Percentiles rank a stretch among this genome's conserved stretches.
phyloP scores from a whole-genome alignment of 2,329 filamentous ascomycete species.

The Colletotrichum gigasporum region DNA sequence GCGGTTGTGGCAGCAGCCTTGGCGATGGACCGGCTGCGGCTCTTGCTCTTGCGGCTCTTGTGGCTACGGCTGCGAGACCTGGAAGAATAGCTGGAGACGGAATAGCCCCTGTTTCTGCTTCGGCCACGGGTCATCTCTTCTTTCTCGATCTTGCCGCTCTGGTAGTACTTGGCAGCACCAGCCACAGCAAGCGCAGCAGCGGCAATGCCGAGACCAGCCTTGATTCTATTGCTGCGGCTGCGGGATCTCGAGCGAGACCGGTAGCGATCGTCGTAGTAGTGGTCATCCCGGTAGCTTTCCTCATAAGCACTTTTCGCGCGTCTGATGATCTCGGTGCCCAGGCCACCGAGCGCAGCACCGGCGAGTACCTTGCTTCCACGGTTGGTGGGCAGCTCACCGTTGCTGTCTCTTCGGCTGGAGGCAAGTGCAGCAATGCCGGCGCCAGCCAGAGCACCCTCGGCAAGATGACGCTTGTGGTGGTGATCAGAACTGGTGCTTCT shows the following conservation, averaged over 20 bases:
- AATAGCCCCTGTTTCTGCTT: slow-evolving; percentile 56
- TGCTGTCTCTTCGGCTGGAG: slow-evolving; percentile 60
- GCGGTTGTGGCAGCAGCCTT: slow-evolving; percentile 68
- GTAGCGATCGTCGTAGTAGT: slow-evolving; percentile 50
- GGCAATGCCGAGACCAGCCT: slow-evolving; percentile 70
- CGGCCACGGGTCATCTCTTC: slow-evolving; percentile 68
- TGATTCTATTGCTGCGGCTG: slow-evolving; percentile 54
- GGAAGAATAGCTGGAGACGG: slow-evolving; percentile 47
- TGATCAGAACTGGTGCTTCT: slow-evolving; percentile 57
- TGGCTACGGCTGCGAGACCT: slow-evolving; percentile 53
- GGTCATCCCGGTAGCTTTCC: slow-evolving; percentile 21
- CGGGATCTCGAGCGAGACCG: slow-evolving; percentile 45
- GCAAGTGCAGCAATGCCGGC: slow-evolving; percentile 70
- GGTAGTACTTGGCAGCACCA: slow-evolving; percentile 72
- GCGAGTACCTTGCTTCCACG: slow-evolving; percentile 68
- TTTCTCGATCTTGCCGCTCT: slow-evolving; percentile 67
- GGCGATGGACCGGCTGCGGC: slow-evolving; percentile 59
- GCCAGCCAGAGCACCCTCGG: slow-evolving; percentile 72
- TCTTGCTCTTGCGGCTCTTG: slow-evolving; percentile 44
- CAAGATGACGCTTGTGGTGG: slow-evolving; percentile 67
- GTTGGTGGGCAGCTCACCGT: slow-evolving; percentile 59
- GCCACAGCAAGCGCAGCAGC: slow-evolving; percentile 71
- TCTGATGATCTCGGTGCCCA: slow-evolving; percentile 69
- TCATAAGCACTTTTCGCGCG: slow-evolving; percentile 70
- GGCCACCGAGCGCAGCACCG: slow-evolving; percentile 69